Base-by-base conservation (phyloP, 192 early-diverging fungal genomes). In the Rhizophagus prolifer region DNA sequence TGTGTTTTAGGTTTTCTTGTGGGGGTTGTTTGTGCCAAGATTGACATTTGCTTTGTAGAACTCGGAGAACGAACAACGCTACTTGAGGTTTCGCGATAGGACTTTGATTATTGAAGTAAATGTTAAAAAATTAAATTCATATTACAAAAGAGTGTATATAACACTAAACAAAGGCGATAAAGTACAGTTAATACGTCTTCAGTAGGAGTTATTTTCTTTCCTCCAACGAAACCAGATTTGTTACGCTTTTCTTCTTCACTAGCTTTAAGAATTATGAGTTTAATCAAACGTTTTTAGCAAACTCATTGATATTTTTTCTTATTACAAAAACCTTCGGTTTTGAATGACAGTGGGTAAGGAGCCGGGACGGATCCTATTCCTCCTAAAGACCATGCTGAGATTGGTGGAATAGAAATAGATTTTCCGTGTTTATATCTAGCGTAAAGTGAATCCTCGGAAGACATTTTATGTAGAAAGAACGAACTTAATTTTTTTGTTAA, bases 1-100 rank as follows among this genome's bases (percentile, higher is more conserved):
- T 10, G 23, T 28, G 58, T n/a, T 73, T 34, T 71, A 9, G 19
- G 31, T 73, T 59, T 73, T 67, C 65, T 67, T 44, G 21, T 28
- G 1, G 71, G 71, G 19, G 71, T 73, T 60, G 71, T 73, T 61
- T 73, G 71, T 19, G 71, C 54, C 59, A 73, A 73, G 10, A 73
- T 73, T 19, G 71, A 73, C 16, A 19, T 26, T 23, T 73, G 44
- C 23, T 50, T 25, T 1, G 31, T 16, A n/a, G 58, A 25, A 58
- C 71, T 60, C 0, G 71, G 71, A 34, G 71, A 38, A 4, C 54
- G 47, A 34, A 73, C 28, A 59, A 60, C 31, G 2, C 21, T 73
- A 58, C 25, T 46, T n/a, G 58, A 31, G 34, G 54, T 28, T 54
- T 71, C 70, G 9, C 46, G 50, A 58, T 58, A 58, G 8, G 54